Evolutionary conservation across 2,329 filamentous ascomycete genomes (phyloP).

Genomic region (Diaporthe amygdali): DNA sequence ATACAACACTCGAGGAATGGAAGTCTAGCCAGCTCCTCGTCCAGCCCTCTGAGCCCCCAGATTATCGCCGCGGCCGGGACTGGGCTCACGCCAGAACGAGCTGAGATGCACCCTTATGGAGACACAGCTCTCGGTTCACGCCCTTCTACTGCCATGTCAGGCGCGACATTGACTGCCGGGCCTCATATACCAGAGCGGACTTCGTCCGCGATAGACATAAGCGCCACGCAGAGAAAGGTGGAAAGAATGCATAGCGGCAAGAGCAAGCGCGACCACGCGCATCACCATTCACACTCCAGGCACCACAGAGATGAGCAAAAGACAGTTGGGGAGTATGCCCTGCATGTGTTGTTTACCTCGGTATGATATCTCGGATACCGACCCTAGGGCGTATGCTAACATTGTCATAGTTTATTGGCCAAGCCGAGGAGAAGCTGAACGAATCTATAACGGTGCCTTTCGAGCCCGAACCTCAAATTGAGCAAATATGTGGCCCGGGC

Average conservation of each 20-base stretch:
- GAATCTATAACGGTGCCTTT: conserved; percentile 82
- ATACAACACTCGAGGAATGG: conserved; percentile 92
- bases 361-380: conserved; percentile 51
- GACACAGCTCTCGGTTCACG: conserved; percentile 45
- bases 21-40: conserved; percentile 79
- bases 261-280: conserved; percentile 72
- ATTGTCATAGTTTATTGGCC: conserved; percentile 76
- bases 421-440: conserved; percentile 95
- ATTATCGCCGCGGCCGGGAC: conserved; percentile 75
- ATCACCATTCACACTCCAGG: conserved; percentile 78
- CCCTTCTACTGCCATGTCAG: conserved; percentile 55
- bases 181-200: conserved; percentile 48
- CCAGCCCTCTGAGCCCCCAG: conserved; percentile 87
- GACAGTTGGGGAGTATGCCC: conserved; percentile 96
- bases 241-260: conserved; percentile 70
- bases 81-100: conserved; percentile 56
- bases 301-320: conserved; percentile 78
- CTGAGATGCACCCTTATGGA: conserved; percentile 54
- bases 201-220: conserved; percentile 52
- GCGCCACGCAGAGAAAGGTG: conserved; percentile 54
- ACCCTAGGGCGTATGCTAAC: conserved; percentile 36
- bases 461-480: conserved; percentile 82
- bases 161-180: conserved; percentile 34
- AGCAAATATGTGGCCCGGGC: conserved; percentile 87
- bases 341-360: conserved; percentile 95